Evolutionary conservation across 2,329 filamentous ascomycete genomes (phyloP), one percentile per base, ranked within the genome.

Genomic region (Aspergillus sojae): DNA sequence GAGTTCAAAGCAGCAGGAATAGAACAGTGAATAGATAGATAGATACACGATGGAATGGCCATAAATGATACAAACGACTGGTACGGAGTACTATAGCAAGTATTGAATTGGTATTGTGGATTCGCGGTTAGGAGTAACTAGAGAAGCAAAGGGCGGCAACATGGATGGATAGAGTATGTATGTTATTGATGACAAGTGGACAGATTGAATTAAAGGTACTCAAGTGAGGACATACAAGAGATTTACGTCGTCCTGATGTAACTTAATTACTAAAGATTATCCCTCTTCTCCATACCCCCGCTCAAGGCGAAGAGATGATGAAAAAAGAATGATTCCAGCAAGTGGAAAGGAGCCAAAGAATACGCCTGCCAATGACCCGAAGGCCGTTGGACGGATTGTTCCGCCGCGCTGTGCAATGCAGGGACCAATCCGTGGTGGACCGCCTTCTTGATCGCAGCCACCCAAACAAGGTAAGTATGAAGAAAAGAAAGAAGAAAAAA

Each of bases 331-430:
- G 34, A 61, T 66, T 70, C 63, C 65, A 59, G 3, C 62, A 61
- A 64, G 71, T 73, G 69, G 74, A 71, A 68, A 72, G 66, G 77
- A 77, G 81, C 78, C 81, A 83, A 83, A 83, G 81, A 82, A 82
- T 82, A 74, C 78, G 78, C 80, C 77, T 77, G 74, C 77, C 75
- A 80, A 78, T 79, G 75, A 77, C 78, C 80, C 80, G 79, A 80
- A 83, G 72, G 77, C 79, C 79, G 77, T 80, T 82, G 79, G 79
- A 81, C 76, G 74, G 68, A 77, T 70, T 74, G 81, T 77, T 80
- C 80, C 82, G 72, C 83, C 83, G 78, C 83, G 82, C 71, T 85
- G 83, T 85, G 83, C 83, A 85, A 85, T 85, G 83, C 80, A 85
- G 83, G 82, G 79, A 79, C 82, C 78, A 76, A 75, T 76, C 73